Base-by-base conservation (phyloP, 2,329 filamentous ascomycete species). In the Beauveria medogensis region DNA sequence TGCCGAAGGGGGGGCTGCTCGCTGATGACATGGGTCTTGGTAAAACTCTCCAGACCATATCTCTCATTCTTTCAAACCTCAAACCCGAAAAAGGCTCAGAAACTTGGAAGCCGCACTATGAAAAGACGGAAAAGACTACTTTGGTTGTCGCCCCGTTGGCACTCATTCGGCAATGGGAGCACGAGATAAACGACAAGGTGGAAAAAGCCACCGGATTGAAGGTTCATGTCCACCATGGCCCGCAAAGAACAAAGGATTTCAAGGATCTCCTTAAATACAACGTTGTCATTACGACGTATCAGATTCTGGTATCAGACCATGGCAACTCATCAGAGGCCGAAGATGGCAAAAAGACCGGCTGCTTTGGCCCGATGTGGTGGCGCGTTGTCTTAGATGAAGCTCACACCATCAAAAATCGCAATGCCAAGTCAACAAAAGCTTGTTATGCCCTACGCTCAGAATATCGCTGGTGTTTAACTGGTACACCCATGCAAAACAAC, bases 401-500 rank as follows among this genome's bases (percentile, higher is more conserved):
- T 1, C 94, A 99, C 73, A 96, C 90, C 2, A 97, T 99, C 82
- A 99, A 99, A 77, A 99, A 99, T 71, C 88, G 93, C 64, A 96
- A 95, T 66, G 92, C 94, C 24, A 99, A 99, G 75, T 88, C 91
- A 46, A 96, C 93, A 1, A 92, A 96, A 72, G 92, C 94, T 2
- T 94, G 90, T 66, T 99, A 88, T 70, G 90, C 90, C 2, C 76
- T 99, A 37, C 81, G 88, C 34, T 87, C 91, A 22, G 89, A 94
- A 71, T 97, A 96, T 69, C 83, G 94, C 63, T 99, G 94, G 94
- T 97, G 94, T 70, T 77, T 99, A 64, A 96, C 92, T 0, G 94
- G 94, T 58, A 99, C 94, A 1, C 94, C 94, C 0, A 92, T 99
- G 88, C 94, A 99, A 71, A 99, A 99, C 75, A 97, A 96, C 68